Base-by-base conservation (phyloP, 1,284 basidiomycete species). In the Flammula alnicola region DNA sequence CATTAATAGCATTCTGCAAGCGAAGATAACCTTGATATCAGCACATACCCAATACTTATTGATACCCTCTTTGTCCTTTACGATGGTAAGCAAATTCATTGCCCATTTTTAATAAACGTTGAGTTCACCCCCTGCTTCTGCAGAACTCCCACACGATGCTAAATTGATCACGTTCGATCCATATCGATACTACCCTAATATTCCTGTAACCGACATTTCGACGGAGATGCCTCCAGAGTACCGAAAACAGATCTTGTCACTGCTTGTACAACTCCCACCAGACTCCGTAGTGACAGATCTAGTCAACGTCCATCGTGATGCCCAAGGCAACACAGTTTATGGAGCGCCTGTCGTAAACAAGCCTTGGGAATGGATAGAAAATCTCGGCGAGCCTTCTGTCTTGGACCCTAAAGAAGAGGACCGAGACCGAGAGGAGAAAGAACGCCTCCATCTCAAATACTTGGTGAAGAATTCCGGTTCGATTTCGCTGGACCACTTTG, bases 281-380 rank as follows among this genome's bases (percentile, higher is more conserved):
- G 75, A 78, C 46, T 66, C 70, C 16, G 63, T 75, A n/a, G 81
- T 86, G 2, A 65, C 74, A 9, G 74, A 84, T 52, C 77, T 92
- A 29, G 76, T 78, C 3, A 79, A 79, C 41, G 78, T 78, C 3
- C 74, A 81, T 46, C 75, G 76, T 22, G 82, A 86, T 55, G 54
- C 77, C 3, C 68, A 71, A 5, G 84, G 81, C 1, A 70, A 75
- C 5, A 52, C 80, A 4, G 63, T 81, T 5, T 69, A 74, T 49
- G 76, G 78, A 16, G 63, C 69, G 9, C 74, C 79, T 0, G 86
- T 91, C 14, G 73, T 80, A 49, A 86, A 89, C 63, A 77, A 83
- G 33, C 88, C 90, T 10, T 92, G 89, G 89, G 90, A 92, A 64
- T 92, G 89, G 90, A 80, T 84, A 5, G 90, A 91, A 63, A 81